Evolutionary conservation across 208 protist species (phyloP).

Genomic region (Naegleria gruberi): DNA sequence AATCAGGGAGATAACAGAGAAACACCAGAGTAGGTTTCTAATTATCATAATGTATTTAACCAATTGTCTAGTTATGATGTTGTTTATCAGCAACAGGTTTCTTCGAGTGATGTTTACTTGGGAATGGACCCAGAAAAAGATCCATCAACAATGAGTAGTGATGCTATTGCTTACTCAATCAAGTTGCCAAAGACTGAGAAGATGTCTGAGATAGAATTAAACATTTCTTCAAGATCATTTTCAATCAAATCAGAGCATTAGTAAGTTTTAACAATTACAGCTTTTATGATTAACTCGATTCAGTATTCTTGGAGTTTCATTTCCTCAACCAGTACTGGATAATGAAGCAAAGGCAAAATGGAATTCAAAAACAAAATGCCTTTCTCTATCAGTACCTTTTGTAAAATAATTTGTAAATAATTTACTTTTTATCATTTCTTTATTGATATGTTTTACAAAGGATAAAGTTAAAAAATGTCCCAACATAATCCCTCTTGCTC

Average conservation of each 20-base stretch:
- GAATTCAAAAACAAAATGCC: background rate
- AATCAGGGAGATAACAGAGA: background rate
- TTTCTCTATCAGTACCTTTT: background rate
- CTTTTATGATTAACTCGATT: no score
- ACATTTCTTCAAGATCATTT: background rate
- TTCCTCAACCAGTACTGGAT: background rate
- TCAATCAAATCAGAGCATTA: background rate
- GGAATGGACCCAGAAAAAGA: background rate
- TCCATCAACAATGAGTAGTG: background rate
- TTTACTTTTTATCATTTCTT: no score
- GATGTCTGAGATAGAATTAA: background rate
- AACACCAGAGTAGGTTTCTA: background rate
- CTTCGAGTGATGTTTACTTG: background rate
- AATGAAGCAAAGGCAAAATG: background rate
- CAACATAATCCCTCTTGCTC: no score
- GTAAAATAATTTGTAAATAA: no score
- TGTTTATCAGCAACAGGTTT: background rate
- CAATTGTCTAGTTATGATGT: background rate
- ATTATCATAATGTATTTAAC: background rate
- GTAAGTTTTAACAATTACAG: no score
- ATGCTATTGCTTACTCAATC: background rate
- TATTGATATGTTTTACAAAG: no score
- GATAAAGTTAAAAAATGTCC: no score
- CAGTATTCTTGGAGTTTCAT: background rate
- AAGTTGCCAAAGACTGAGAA: background rate